Base-by-base conservation (phyloP, 2,329 filamentous ascomycete genomes). In the Arthroderma sp. region DNA sequence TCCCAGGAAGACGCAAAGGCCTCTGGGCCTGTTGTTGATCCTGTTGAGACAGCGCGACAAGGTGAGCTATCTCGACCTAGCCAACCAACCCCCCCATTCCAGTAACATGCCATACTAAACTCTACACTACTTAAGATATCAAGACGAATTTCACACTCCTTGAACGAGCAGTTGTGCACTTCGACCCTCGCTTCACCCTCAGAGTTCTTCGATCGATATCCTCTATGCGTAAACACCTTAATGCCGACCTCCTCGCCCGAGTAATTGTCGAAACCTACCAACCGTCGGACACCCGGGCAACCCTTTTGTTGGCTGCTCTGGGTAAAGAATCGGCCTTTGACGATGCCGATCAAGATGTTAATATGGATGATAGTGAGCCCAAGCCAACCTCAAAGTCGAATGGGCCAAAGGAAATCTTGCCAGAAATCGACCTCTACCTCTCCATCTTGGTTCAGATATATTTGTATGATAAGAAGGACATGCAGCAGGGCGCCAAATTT, bases 181-280 rank as follows among this genome's bases (percentile, higher is more conserved):
- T 96, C 65, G 91, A 98, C 68, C 80, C 88, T 48, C 82, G 91
- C 71, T 98, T 95, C 69, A 86, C 89, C 46, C 82, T 98, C 52
- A 80, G 91, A 61, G 91, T 91, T 50, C 77, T 98, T 52, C 83
- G 91, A 58, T 94, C 88, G 56, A 94, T 96, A 69, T 94, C 91
- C 36, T 88, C 87, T 45, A 81, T 96, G 63, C 86, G 91, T 64
- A 96, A 96, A 74, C 80, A 86, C 54, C 75, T 94, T 54, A 85
- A 82, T 9, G 77, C 84, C 47, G 84, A 89, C 55, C 80, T 94
- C 54, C 73, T 95, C 54, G 77, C 81, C 42, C 80, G 85, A 64
- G 82, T 83, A 57, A 83, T 94, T 58, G 78, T 79, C 55, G 82
- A 93, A 57, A 87, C 83, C 36, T 94, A 87, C 65, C 73, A 81